A percentile compares a stretch with the other conserved stretches of the same genome.
Conservation (phyloP, 805 yeast species). For the Zygotorulaspora chibaensis region DNA sequence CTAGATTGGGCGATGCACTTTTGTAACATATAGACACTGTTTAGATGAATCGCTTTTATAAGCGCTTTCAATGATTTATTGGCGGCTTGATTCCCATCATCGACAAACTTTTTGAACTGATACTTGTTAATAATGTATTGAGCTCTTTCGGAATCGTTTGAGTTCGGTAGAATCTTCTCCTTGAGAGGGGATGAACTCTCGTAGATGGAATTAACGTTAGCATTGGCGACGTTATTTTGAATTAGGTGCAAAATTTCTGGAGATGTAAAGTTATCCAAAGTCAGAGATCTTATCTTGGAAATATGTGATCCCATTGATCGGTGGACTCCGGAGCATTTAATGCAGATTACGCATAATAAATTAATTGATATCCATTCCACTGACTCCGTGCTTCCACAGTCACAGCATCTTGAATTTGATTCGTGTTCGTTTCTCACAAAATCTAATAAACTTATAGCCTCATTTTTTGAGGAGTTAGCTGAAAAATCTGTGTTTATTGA, state of each 20-base stretch:
- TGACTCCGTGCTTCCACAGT: conserved; percentile 56
- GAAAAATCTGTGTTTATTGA: conserved; percentile 1
- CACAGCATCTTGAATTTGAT: conserved; percentile 69
- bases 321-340: conserved; percentile 85
- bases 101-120: conserved; percentile 42
- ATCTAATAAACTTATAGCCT: conserved; percentile 8
- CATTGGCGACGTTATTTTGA: conserved; percentile 50
- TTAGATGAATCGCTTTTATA: conserved; percentile 50
- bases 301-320: conserved; percentile 79
- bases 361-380: conserved; percentile 90
- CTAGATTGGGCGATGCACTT: conserved; percentile 23
- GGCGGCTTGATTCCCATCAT: conserved; percentile 10
- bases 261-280: conserved; percentile 62
- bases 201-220: conserved; percentile 52
- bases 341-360: conserved; percentile 66
- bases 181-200: conserved; percentile 38
- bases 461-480: neutral
- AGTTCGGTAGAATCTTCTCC: conserved; percentile 32
- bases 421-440: conserved; percentile 37
- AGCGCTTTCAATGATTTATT: conserved; percentile 36
- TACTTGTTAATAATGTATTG: conserved; percentile 67
- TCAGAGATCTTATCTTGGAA: conserved; percentile 71
- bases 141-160: conserved; percentile 46
- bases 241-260: conserved; percentile 55
- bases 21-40: conserved; percentile 35